phyloP scores from a whole-genome alignment of 2,329 filamentous ascomycete species.

The Fusarium papillatum region DNA sequence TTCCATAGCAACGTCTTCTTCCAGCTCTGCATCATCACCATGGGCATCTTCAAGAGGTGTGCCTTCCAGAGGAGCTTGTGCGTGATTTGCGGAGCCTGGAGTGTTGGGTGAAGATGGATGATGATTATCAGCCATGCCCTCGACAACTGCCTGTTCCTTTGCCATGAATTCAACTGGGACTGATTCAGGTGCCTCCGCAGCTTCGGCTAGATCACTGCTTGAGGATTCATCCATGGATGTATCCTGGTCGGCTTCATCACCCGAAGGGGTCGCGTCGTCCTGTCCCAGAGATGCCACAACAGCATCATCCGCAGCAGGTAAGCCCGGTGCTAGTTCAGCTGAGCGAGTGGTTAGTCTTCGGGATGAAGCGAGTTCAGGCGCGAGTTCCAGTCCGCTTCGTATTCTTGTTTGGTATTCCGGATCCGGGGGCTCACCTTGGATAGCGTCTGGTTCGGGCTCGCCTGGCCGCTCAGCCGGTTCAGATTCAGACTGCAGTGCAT shows the following conservation, averaged over 20 bases:
- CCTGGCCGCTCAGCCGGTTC: constrained; percentile 18
- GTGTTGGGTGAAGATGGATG: not conserved
- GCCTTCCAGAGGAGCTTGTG: not conserved
- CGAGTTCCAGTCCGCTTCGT: constrained; percentile 5
- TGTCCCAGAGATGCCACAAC: not conserved
- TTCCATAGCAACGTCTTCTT: constrained; percentile 42
- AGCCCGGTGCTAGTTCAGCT: constrained; percentile 20
- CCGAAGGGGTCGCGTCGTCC: not conserved
- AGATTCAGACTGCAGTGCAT: constrained; percentile 38
- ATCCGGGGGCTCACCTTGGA: constrained; percentile 26
- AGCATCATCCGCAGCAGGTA: not conserved
- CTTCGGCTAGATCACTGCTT: not conserved
- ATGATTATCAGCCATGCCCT: not conserved
- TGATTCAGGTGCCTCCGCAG: not conserved
- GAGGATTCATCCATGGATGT: constrained; percentile 18
- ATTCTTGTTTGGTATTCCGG: not conserved
- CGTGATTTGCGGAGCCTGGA: not conserved
- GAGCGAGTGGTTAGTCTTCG: constrained; percentile 26
- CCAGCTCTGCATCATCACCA: constrained; percentile 17
- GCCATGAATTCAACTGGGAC: not conserved
- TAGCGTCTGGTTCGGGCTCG: constrained; percentile 28
- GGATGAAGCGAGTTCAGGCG: not conserved
- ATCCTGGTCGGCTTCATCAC: constrained; percentile 19
- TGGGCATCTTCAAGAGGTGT: not conserved
- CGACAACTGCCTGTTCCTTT: not conserved